Base-by-base conservation (phyloP, 2,329 filamentous ascomycete genomes). In the Hymenoscyphus albidus region DNA sequence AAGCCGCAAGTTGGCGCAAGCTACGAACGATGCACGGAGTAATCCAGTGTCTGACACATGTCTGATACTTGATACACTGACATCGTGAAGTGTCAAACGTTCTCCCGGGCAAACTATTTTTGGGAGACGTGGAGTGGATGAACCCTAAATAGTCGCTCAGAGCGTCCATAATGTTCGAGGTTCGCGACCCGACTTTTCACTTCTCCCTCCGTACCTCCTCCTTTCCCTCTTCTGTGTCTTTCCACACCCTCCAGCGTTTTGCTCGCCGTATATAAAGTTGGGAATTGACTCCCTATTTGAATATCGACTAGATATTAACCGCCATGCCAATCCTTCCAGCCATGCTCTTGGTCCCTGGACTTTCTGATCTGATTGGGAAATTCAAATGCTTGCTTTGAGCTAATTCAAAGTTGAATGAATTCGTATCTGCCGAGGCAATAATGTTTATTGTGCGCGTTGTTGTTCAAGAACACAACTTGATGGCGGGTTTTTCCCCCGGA, bases 31-130 rank as follows among this genome's bases (percentile, higher is more conserved):
- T 35, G 35, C 35, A 22, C 44, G 10, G 18, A 22, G 44, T 10
- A 38, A 35, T 40, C 59, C 51, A 62, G 61, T 58, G 59, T 60
- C 61, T 71, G 68, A 71, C 63, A 69, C 65, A 62, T 64, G 62
- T 70, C 63, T 70, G 69, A 69, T 63, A 71, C 44, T 18, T 51
- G 44, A 51, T 51, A 51, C 44, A 51, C 18, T 18, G 44, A 48
- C 14, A n/a, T n/a, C 18, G n/a, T 9, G 7, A 9, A 48, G n/a
- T 18, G 42, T 51, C 44, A 51, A 51, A 18, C n/a, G 10, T 22
- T 18, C 12, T 10, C 44, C 44, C 4, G 44, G 44, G 10, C 14
- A 6, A 16, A 18, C 44, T 51, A 51, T 51, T 51, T 51, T 51
- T 51, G 44, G 44, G 6, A 22, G 9, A 6, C 35, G 5, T 6